Base-by-base conservation (phyloP, 1,139 yeast genomes). In the Arxiozyma heterogenica region DNA sequence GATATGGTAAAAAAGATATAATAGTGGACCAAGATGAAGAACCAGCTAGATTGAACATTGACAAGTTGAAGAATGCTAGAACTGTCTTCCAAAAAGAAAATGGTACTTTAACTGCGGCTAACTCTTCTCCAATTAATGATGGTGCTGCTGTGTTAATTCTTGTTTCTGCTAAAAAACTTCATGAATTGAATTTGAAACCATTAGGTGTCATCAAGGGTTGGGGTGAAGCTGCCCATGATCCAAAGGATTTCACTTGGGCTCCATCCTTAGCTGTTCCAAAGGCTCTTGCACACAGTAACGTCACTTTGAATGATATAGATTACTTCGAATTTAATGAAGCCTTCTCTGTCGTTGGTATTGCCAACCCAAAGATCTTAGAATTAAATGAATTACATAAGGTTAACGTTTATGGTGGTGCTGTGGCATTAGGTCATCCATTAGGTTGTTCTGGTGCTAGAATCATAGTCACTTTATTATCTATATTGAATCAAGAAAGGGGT, bases 381-480 rank as follows among this genome's bases (percentile, higher is more conserved):
- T 70, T 93, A 57, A 80, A 83, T 56, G 73, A 75, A 41, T 43
- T 30, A 23, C 79, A 79, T 53, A 90, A 88, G 75, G 82, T 91
- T 60, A 93, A 93, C 69, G 95, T 84, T 55, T 91, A 91, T 72
- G 98, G 98, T 73, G 98, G 98, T 72, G 98, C 98, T 46, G 98
- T 93, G 59, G 98, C 97, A 51, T 71, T 93, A 63, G 98, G 98
- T 52, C 98, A 93, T 72, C 98, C 98, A 66, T 80, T 93, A 67
- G 98, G 98, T 57, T 88, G 96, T 75, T 86, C 96, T 22, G 98
- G 98, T 72, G 97, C 98, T 47, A 85, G 98, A 77, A 81, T 93
- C 66, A 80, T 91, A 56, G 89, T 87, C 62, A 93, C 98, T 49
- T 79, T 93, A 72, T 71, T 83, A 58, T 80, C 86, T 55, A 84